A percentile compares a stretch with the other conserved stretches of the same genome.
phyloP scores from a whole-genome alignment of 352 stramenopile genomes.

The Phytophthora megakarya region DNA sequence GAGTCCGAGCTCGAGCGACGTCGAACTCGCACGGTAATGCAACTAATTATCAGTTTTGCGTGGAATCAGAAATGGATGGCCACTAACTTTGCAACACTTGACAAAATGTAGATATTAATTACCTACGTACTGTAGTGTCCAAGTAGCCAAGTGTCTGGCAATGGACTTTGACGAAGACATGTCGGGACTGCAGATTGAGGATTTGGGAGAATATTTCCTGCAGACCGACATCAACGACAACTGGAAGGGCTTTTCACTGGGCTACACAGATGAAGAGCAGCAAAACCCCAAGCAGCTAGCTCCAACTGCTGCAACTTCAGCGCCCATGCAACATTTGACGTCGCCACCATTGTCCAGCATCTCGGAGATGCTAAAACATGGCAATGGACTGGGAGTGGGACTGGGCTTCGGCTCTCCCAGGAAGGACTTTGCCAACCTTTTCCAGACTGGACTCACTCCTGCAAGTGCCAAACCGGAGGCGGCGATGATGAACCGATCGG shows the following conservation, averaged over 20 bases:
- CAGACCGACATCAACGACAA: slow-evolving; percentile 63
- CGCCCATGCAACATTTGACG: slow-evolving; percentile 31
- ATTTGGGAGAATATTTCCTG: slow-evolving; percentile 74
- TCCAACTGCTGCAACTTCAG: slow-evolving; percentile 8
- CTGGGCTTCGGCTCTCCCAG: slow-evolving; percentile 34
- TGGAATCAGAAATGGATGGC: slow-evolving; percentile 6
- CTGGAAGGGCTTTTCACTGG: slow-evolving; percentile 75
- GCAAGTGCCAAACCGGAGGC: slow-evolving; percentile 29
- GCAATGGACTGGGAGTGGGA: slow-evolving; percentile 27
- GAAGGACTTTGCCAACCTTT: slow-evolving; percentile 41
- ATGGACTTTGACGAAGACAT: slow-evolving; percentile 79
- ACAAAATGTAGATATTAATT: neutral
- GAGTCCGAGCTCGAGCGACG: neutral
- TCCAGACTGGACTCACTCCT: slow-evolving; percentile 32
- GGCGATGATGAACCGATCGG: slow-evolving; percentile 30
- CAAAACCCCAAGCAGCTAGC: slow-evolving; percentile 13
- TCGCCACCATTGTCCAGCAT: slow-evolving; percentile 53
- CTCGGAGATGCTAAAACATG: slow-evolving; percentile 50
- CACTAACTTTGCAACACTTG: neutral
- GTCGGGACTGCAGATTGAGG: slow-evolving; percentile 74
- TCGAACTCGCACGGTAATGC: slow-evolving; percentile 2
- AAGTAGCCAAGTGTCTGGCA: slow-evolving; percentile 3
- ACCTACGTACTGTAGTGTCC: neutral
- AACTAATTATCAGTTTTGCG: slow-evolving; percentile 2
- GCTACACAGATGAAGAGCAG: slow-evolving; percentile 62